Percentiles rank a stretch among this genome's conserved stretches.
These are phyloP conservation scores for Typha latifolia DNA, from an alignment of 176 grass and related monocot genomes.

Conservation along the genomic window DNA sequence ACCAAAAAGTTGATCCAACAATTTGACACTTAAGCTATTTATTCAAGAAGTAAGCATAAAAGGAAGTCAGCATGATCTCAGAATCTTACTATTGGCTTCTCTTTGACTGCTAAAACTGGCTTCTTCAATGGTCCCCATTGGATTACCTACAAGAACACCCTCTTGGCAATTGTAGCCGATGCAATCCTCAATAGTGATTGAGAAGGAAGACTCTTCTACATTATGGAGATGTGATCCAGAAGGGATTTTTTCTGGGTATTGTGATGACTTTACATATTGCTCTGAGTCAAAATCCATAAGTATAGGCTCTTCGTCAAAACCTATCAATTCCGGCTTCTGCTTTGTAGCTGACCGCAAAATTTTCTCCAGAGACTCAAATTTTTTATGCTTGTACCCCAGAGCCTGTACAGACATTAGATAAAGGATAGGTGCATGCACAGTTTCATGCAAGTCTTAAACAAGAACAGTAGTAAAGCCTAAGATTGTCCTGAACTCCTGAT, in stretches of 20 bases:
- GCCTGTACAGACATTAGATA: neutral
- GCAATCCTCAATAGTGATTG: no score
- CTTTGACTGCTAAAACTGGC: neutral
- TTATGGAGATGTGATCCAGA: neutral
- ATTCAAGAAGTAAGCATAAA: neutral
- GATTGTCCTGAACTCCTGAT: neutral
- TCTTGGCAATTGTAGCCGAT: neutral
- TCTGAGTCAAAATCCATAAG: neutral
- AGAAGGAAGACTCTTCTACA: neutral
- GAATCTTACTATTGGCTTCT: neutral
- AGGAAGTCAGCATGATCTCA: neutral
- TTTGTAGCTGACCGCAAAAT: neutral
- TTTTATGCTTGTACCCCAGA: conserved; percentile 2
- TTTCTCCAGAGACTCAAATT: neutral
- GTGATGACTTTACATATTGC: neutral
- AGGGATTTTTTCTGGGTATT: neutral
- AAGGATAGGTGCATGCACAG: neutral
- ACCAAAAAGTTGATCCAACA: neutral
- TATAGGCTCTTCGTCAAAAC: neutral
- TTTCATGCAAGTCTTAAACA: neutral
- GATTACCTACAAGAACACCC: neutral
- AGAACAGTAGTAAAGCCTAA: neutral
- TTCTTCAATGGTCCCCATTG: neutral
- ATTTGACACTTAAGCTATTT: neutral
- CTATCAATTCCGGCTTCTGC: neutral